Evolutionary conservation across 2,329 filamentous ascomycete species (phyloP).

Genomic region (Lasiodiplodia theobromae): DNA sequence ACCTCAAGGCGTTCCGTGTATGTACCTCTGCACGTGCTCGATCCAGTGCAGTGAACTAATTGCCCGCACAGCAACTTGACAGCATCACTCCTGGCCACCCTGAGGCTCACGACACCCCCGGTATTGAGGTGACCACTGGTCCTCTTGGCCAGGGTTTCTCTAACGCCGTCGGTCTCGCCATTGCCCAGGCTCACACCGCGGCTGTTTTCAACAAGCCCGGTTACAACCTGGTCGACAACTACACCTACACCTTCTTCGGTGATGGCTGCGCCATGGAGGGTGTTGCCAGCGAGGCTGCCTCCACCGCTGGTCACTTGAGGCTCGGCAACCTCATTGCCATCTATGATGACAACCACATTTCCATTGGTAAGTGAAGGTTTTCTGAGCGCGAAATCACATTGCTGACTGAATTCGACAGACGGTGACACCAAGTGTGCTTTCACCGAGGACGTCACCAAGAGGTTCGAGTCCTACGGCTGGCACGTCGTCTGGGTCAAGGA

Average conservation of each 20-base stretch:
- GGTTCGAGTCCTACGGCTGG: constrained; percentile 98
- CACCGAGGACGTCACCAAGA: constrained; percentile 94
- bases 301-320: constrained; percentile 93
- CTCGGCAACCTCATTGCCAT: constrained; percentile 96
- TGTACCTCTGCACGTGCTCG: constrained; percentile 49
- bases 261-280: constrained; percentile 99
- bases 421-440: constrained; percentile 96
- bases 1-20: constrained; percentile 96
- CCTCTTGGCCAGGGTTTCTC: constrained; percentile 96
- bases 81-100: constrained; percentile 95
- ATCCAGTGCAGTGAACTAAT: constrained; percentile 4
- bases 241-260: constrained; percentile 96
- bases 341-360: constrained; percentile 99
- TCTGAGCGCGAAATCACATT: neutral
- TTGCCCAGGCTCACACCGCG: constrained; percentile 90
- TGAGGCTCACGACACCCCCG: constrained; percentile 94
- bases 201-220: constrained; percentile 96
- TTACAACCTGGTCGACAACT: constrained; percentile 90
- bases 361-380: constrained; percentile 61
- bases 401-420: constrained; percentile 59
- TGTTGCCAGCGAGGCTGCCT: constrained; percentile 90
- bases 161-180: constrained; percentile 97
- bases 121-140: constrained; percentile 97
- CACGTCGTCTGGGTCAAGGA: constrained; percentile 84
- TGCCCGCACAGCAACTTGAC: constrained; percentile 62